A percentile compares a stretch with the other conserved stretches of the same genome.
phyloP scores from a whole-genome alignment of 768 basidiomycete species.

The Serendipita sp. region DNA sequence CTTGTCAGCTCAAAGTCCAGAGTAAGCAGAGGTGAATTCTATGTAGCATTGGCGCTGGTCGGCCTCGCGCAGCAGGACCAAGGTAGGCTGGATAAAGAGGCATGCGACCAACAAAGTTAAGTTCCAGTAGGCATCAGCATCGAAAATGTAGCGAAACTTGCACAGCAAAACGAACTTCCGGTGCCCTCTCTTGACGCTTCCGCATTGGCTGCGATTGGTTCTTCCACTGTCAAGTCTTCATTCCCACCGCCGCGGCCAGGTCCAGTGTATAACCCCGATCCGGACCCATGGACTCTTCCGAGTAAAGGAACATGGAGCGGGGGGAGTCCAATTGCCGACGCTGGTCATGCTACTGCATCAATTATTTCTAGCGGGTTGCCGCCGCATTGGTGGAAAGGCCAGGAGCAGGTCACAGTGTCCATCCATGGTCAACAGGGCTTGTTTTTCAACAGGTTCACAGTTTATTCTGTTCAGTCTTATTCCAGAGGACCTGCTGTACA shows the following conservation, averaged over 20 bases:
- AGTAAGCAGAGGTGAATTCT: constrained; percentile 82
- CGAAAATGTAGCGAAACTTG: constrained; percentile 63
- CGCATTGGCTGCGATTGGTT: constrained; percentile 26
- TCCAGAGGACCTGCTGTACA: constrained; percentile 13
- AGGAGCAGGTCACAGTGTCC: constrained; percentile 53
- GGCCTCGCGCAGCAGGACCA: constrained; percentile 71
- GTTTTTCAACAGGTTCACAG: constrained; percentile 71
- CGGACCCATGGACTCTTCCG: constrained; percentile 11
- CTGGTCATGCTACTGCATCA: constrained; percentile 35
- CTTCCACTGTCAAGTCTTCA: constrained; percentile 29
- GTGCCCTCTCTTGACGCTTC: constrained; percentile 54
- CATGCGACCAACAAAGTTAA: neutral
- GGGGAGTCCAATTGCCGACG: constrained; percentile 12
- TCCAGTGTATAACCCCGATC: constrained; percentile 29
- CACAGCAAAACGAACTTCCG: constrained; percentile 63
- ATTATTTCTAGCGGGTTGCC: constrained; percentile 47
- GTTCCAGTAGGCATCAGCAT: constrained; percentile 49
- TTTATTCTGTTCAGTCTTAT: constrained; percentile 47
- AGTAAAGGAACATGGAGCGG: neutral
- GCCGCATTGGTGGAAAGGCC: constrained; percentile 73
- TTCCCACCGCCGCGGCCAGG: constrained; percentile 26
- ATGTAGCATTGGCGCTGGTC: constrained; percentile 75
- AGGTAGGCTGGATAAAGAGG: constrained; percentile 28
- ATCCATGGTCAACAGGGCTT: constrained; percentile 84
- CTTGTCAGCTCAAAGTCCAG: constrained; percentile 65